Evolutionary conservation across 148 eudicot genomes (phyloP).

Genomic region (Linanthus parryae): DNA sequence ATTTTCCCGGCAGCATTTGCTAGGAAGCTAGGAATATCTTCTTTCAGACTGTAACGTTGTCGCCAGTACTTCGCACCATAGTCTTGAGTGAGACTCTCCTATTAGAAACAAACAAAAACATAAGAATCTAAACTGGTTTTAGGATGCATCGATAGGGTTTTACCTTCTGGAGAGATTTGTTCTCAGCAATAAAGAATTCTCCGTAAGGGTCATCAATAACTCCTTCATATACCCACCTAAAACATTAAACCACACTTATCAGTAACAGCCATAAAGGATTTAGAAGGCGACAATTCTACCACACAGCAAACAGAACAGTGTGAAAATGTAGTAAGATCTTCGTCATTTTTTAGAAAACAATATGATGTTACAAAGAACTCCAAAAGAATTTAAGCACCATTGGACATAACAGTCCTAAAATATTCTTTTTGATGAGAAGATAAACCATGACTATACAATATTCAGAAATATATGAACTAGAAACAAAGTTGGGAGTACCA

Average conservation of each 20-base stretch:
- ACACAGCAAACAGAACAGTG: too few relatives aligned
- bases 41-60: constrained; percentile 91
- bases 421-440: too few relatives aligned
- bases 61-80: constrained; percentile 92
- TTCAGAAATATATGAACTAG: too few relatives aligned
- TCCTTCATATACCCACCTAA: constrained; percentile 98
- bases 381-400: too few relatives aligned
- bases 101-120: constrained; percentile 13
- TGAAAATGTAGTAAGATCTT: too few relatives aligned
- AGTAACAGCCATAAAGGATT: constrained; percentile 12
- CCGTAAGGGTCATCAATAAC: constrained; percentile 96
- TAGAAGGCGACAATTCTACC: not conserved
- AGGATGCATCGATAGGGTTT: constrained; percentile 1
- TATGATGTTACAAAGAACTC: too few relatives aligned
- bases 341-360: too few relatives aligned
- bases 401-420: too few relatives aligned
- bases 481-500: too few relatives aligned
- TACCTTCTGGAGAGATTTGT: constrained; percentile 91
- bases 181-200: constrained; percentile 90
- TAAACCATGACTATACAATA: too few relatives aligned
- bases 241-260: constrained; percentile 8
- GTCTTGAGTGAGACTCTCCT: constrained; percentile 96
- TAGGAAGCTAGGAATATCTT: constrained; percentile 89
- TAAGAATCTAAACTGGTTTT: constrained; percentile 8
- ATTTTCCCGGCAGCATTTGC: constrained; percentile 86